phyloP scores from a whole-genome alignment of 2,329 filamentous ascomycete species.

The Aspergillus sp. region DNA sequence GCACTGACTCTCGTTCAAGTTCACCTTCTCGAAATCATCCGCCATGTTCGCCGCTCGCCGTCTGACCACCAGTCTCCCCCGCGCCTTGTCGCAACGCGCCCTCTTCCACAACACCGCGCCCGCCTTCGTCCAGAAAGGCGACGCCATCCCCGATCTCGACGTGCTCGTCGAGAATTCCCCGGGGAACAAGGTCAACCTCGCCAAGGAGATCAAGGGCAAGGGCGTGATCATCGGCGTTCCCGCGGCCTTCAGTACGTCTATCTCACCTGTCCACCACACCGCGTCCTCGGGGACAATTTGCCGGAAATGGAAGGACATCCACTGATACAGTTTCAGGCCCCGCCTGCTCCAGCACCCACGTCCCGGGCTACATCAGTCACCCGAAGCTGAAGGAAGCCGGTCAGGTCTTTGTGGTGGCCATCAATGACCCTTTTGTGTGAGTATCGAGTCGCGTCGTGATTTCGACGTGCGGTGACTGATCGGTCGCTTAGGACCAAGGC shows the following conservation, averaged over 20 bases:
- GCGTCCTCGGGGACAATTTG: not conserved
- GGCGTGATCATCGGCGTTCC: conserved; percentile 84
- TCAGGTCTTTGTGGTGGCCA: conserved; percentile 82
- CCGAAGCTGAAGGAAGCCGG: conserved; percentile 75
- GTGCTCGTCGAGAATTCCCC: conserved; percentile 82
- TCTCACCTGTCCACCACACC: not conserved
- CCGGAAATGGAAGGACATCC: not conserved
- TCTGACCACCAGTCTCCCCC: conserved; percentile 31
- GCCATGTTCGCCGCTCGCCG: conserved; percentile 41
- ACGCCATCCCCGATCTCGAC: conserved; percentile 73
- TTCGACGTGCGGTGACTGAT: not conserved
- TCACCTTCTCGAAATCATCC: not conserved
- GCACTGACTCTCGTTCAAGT: not conserved
- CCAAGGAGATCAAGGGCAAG: conserved; percentile 72
- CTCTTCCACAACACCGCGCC: conserved; percentile 41
- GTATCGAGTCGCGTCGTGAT: conserved; percentile 33
- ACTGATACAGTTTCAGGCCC: conserved; percentile 44
- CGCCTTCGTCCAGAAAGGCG: conserved; percentile 68
- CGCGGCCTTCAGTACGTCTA: conserved; percentile 65
- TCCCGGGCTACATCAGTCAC: conserved; percentile 84
- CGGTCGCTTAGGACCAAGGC: conserved; percentile 73
- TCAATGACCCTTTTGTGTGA: conserved; percentile 95
- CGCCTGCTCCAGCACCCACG: conserved; percentile 66
- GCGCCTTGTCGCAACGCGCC: conserved; percentile 29
- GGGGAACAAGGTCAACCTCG: conserved; percentile 85